phyloP scores from a whole-genome alignment of 306 rosid species.

The Gynostemma pentaphyllum region DNA sequence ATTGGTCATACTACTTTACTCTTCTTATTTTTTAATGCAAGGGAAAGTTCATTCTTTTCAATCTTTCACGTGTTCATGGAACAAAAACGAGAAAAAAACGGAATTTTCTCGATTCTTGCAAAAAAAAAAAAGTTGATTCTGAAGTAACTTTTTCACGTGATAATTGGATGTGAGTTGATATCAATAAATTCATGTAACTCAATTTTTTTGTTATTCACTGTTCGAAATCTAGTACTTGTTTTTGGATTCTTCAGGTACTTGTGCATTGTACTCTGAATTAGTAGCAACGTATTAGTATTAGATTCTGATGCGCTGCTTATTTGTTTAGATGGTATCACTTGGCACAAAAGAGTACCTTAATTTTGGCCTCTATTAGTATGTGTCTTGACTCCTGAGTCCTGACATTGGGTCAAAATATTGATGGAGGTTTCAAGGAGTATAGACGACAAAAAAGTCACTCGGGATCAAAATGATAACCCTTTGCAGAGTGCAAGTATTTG shows the following conservation, averaged over 20 bases:
- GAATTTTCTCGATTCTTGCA: neutral
- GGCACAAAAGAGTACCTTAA: neutral
- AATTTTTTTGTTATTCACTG: neutral
- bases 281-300: neutral
- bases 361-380: slow-evolving; percentile 24
- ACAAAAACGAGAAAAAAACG: neutral
- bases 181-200: neutral
- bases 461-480: slow-evolving; percentile 10
- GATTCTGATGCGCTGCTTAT: neutral
- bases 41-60: neutral
- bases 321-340: neutral
- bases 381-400: slow-evolving; percentile 29
- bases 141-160: neutral
- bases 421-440: slow-evolving; percentile 21
- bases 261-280: neutral
- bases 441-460: slow-evolving; percentile 17
- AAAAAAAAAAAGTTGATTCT: too few relatives aligned
- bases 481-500: slow-evolving; percentile 19
- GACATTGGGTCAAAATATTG: slow-evolving; percentile 27
- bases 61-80: neutral
- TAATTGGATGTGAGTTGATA: neutral
- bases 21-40: neutral
- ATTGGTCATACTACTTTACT: neutral
- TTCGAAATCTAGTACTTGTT: neutral
- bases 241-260: neutral